Base-by-base conservation (phyloP, 768 basidiomycete species). In the Leccinum ochraceum region DNA sequence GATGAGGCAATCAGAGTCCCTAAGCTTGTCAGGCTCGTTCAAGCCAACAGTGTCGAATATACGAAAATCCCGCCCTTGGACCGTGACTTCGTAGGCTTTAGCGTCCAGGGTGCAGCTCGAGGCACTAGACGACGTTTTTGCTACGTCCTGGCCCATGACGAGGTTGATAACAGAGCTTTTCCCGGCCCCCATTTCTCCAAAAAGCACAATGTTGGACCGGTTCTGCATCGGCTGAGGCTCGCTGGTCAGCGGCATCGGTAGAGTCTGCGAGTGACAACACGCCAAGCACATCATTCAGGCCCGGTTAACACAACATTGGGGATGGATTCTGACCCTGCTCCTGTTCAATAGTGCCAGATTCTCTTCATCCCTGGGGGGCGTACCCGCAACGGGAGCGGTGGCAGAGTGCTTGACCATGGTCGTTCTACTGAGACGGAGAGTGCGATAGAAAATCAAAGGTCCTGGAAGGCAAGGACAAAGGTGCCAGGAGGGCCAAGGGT, bases 151-250 rank as follows among this genome's bases (percentile, higher is more conserved):
- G 26, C 71, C 72, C 17, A 65, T 52, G 39, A 81, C 63, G 70
- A 81, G 75, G 63, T 80, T 81, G 59, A 80, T 63, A 14, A 81
- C 61, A 1, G 78, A 78, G 58, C 79, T 80, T 60, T 81, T 81
- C 1, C 76, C 75, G 8, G 64, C 65, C 4, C 73, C 72, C 50
- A 65, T 62, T 62, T 74, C 73, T 22, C 72, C 73, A 13, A 73
- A 73, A 53, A 73, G 61, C 8, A 73, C 68, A 0, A 73, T 53
- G 34, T 71, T 74, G 46, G 52, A 60, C 59, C 64, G 60, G 36
- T 24, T 62, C 55, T 57, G 51, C n/a, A n/a, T n/a, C n/a, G n/a
- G n/a, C 14, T 22, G 54, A 26, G 65, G 61, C 54, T 64, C 62
- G 54, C 57, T 53, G 3, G 60, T 63, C 56, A 56, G 50, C 36